phyloP scores from a whole-genome alignment of 768 basidiomycete genomes.

The Suillus fuscotomentosus region DNA sequence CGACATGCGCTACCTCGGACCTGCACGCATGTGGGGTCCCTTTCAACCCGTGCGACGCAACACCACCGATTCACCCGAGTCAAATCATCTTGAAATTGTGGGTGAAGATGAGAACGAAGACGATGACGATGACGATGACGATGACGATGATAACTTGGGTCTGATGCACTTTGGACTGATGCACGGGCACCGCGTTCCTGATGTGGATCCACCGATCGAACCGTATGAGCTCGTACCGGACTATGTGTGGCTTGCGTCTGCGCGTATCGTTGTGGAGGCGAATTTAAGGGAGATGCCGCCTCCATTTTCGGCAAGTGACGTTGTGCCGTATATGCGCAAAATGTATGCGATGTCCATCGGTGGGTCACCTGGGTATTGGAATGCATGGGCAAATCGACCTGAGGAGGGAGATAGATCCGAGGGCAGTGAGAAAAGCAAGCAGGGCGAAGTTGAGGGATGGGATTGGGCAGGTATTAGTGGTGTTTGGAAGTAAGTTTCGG shows the following conservation, averaged over 20 bases:
- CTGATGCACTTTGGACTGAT: background rate
- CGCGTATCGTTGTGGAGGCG: conserved; percentile 48
- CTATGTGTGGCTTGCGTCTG: conserved; percentile 51
- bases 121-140: conserved; percentile 16
- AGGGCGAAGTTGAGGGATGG: conserved; percentile 41
- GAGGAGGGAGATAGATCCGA: background rate
- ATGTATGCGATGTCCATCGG: conserved; percentile 41
- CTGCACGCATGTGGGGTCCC: conserved; percentile 29
- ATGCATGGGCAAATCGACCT: conserved; percentile 17
- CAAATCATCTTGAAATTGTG: background rate
- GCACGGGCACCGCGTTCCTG: conserved; percentile 14
- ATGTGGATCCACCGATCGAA: conserved; percentile 16
- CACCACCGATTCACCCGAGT: background rate
- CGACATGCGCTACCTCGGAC: conserved; percentile 29
- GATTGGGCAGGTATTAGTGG: conserved; percentile 60
- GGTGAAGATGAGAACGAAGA: conserved; percentile 23
- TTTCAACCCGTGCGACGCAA: conserved; percentile 18
- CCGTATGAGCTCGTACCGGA: conserved; percentile 41
- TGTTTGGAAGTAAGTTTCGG: conserved; percentile 46
- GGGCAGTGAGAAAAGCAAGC: background rate
- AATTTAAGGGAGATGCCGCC: conserved; percentile 42
- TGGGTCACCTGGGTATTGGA: conserved; percentile 42
- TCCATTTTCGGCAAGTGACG: conserved; percentile 9
- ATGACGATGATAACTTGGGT: conserved; percentile 9
- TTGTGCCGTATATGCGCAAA: conserved; percentile 28